Conservation (phyloP, 495 filamentous ascomycete genomes). For the Aspergillus wentii region DNA sequence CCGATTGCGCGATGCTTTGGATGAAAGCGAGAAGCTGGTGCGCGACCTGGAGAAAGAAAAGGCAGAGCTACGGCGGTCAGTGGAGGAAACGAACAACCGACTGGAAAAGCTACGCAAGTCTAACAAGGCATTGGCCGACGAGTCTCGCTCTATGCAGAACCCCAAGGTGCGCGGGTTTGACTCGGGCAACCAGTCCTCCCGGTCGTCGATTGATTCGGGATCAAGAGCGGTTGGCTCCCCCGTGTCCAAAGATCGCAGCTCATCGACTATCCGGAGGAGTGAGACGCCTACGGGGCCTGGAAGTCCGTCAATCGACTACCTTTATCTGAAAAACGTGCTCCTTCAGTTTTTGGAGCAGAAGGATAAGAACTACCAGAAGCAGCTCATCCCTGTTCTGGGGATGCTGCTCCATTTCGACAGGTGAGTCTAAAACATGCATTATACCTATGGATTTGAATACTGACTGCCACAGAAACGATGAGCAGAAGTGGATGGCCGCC, state of each 20-base stretch:
- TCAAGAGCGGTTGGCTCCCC: conserved; percentile 38
- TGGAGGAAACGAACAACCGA: conserved; percentile 70
- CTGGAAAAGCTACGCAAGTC: conserved; percentile 79
- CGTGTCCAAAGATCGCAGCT: conserved; percentile 28
- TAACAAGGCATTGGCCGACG: conserved; percentile 48
- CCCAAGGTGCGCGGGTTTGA: too few species aligned
- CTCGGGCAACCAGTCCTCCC: too few species aligned
- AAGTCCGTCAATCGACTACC: conserved; percentile 61
- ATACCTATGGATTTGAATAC: neutral
- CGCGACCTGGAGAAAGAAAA: conserved; percentile 78
- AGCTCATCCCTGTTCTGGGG: conserved; percentile 86
- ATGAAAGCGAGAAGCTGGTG: conserved; percentile 81
- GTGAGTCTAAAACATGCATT: conserved; percentile 41
- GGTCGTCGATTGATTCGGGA: conserved; percentile 64
- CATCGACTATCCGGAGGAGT: conserved; percentile 28
- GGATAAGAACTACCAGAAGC: conserved; percentile 84
- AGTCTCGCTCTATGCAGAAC: conserved; percentile 35
- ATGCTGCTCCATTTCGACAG: conserved; percentile 89
- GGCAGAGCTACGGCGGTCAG: conserved; percentile 61
- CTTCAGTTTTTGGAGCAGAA: conserved; percentile 92
- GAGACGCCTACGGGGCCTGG: conserved; percentile 32
- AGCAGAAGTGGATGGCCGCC: conserved; percentile 86
- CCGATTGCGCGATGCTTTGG: conserved; percentile 72
- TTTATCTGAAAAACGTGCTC: conserved; percentile 93
- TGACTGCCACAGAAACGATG: conserved; percentile 57